Base-by-base conservation (phyloP, 176 grass and related monocot species). In the Avena insularis region DNA sequence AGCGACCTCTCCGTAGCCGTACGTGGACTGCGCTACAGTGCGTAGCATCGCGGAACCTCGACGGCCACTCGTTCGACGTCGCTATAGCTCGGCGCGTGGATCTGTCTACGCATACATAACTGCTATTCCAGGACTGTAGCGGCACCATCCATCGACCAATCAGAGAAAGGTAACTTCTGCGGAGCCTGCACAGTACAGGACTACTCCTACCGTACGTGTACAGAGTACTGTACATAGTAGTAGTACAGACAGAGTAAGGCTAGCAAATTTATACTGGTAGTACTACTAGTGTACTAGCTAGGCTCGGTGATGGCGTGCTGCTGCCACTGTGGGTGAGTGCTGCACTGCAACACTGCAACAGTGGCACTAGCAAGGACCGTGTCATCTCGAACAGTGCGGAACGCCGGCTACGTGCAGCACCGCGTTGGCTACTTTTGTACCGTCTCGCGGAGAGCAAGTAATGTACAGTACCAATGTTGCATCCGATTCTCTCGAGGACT, bases 41-140 rank as follows among this genome's bases (percentile, higher is more conserved):
- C 31, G 15, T 19, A 20, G 33, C 8, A 9, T 43, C 67, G 67
- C 16, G 33, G 35, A 10, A 19, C 33, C 35, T 70, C 40, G 40
- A 43, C 40, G 40, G 40, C 40, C 40, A 79, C 79, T 73, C 64
- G 21, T 57, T 74, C 9, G 19, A 65, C 2, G 46, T 14, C 62
- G 64, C 51, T 62, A 86, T 43, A 43, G 49, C 59, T 58, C 40
- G 33, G 6, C 63, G 4, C 12, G 12, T 46, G 79, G 84, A 90
- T 87, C 89, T 79, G 78, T 40, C 33, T 25, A 71, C 1, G 7
- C 38, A 1, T 61, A n/a, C 49, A 69, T 70, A 84, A 70, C 77
- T 43, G 59, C 33, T 6, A 1, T 20, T 58, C 27, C 31, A 27
- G 11, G 7, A 59, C 80, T 66, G 56, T 57, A 69, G 25, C 88